Conservation (phyloP, 2,329 filamentous ascomycete species). For the Aspergillus fijiensis region DNA sequence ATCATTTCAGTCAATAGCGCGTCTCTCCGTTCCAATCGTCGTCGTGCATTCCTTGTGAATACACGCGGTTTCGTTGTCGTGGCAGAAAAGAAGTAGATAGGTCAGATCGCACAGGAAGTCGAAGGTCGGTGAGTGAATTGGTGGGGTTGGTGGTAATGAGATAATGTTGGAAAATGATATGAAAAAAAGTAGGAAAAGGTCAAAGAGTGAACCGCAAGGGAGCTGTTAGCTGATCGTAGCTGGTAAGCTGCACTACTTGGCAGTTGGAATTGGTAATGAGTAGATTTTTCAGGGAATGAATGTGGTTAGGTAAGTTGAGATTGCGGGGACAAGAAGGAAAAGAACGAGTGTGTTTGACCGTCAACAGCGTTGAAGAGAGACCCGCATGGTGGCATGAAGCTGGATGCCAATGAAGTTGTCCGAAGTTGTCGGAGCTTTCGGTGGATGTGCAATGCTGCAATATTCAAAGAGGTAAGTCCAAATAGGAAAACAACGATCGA, state of each 20-base stretch:
- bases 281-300: constrained; percentile 12
- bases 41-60: constrained; percentile 13
- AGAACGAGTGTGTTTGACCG: constrained; percentile 13
- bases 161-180: constrained; percentile 10
- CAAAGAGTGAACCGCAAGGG: constrained; percentile 1
- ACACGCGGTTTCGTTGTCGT: background rate
- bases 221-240: background rate
- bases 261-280: background rate
- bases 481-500: constrained; percentile 1
- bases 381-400: background rate
- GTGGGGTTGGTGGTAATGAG: constrained; percentile 8
- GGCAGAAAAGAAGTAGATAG: constrained; percentile 11
- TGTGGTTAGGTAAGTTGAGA: constrained; percentile 5
- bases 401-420: background rate
- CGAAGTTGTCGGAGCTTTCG: background rate
- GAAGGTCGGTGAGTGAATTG: constrained; percentile 3
- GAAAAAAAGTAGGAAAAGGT: constrained; percentile 3
- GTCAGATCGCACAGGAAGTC: constrained; percentile 2
- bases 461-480: background rate
- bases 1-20: constrained; percentile 25
- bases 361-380: constrained; percentile 12
- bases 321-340: constrained; percentile 15
- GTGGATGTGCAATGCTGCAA: constrained; percentile 2
- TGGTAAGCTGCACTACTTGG: background rate
- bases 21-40: constrained; percentile 26